Conservation (phyloP, 2,329 filamentous ascomycete species). For the Aspergillus costaricaensis region DNA sequence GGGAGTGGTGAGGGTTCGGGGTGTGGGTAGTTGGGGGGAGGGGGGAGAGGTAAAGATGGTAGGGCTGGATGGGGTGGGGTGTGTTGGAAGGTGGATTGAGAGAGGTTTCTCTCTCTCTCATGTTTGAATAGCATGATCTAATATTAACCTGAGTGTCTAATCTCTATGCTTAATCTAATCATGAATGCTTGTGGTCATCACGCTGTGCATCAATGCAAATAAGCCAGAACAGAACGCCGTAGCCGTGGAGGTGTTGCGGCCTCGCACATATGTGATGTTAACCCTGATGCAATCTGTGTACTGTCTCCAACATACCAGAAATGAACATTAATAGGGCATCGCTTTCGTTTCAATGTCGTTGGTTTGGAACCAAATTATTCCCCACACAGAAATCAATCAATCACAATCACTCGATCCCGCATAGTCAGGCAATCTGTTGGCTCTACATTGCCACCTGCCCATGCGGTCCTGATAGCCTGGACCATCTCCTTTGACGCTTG, state of each 20-base stretch:
- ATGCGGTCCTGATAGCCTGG: slow-evolving; percentile 30
- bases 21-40: no score
- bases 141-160: not conserved
- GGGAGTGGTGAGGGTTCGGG: no score
- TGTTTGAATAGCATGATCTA: not conserved
- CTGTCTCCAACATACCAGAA: not conserved
- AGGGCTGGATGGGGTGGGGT: no score
- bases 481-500: slow-evolving; percentile 34
- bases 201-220: not conserved
- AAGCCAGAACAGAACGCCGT: not conserved
- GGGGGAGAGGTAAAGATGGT: no score
- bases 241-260: not conserved
- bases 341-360: not conserved
- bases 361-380: not conserved
- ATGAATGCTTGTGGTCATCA: not conserved
- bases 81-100: no score
- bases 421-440: not conserved
- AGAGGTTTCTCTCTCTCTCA: no score
- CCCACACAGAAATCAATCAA: not conserved
- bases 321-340: not conserved
- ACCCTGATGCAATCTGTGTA: not conserved
- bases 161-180: not conserved
- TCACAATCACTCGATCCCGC: not conserved
- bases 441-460: slow-evolving; percentile 28
- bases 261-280: not conserved